phyloP scores from a whole-genome alignment of 2,329 filamentous ascomycete species.

The Aureobasidium sp. region DNA sequence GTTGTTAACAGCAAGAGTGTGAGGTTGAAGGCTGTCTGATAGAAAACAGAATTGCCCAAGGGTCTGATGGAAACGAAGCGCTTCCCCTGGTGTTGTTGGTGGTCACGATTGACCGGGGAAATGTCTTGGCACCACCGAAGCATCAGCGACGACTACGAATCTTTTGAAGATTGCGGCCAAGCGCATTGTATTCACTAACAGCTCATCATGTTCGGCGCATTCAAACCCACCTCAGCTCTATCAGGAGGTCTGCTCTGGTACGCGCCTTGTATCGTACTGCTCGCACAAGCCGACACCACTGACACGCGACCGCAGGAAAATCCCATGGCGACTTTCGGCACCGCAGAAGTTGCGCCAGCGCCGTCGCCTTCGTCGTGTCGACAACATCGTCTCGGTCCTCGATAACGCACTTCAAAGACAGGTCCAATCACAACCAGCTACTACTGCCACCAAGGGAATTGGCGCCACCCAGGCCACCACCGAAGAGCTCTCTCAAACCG shows the following conservation, averaged over 20 bases:
- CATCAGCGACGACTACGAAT: constrained; percentile 7
- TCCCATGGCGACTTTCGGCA: constrained; percentile 86
- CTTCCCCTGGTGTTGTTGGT: not conserved
- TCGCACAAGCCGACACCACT: not conserved
- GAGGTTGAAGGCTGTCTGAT: not conserved
- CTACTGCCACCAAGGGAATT: constrained; percentile 9
- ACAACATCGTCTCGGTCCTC: constrained; percentile 76
- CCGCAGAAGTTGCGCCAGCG: constrained; percentile 87
- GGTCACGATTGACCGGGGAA: not conserved
- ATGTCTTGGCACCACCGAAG: constrained; percentile 18
- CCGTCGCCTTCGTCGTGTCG: constrained; percentile 73
- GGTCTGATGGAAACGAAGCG: not conserved
- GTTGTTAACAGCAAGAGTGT: not conserved
- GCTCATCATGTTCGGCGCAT: constrained; percentile 67
- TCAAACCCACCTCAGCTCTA: constrained; percentile 69
- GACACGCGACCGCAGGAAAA: constrained; percentile 59
- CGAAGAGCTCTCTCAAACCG: constrained; percentile 22
- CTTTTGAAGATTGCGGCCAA: not conserved
- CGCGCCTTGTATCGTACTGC: constrained; percentile 12
- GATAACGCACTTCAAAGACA: constrained; percentile 61
- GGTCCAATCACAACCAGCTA: constrained; percentile 28
- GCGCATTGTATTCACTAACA: not conserved
- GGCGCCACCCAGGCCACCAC: constrained; percentile 17
- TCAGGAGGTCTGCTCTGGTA: constrained; percentile 79
- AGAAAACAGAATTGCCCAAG: not conserved